Conservation (phyloP, 2,329 filamentous ascomycete genomes). For the Trichoderma gracile region DNA sequence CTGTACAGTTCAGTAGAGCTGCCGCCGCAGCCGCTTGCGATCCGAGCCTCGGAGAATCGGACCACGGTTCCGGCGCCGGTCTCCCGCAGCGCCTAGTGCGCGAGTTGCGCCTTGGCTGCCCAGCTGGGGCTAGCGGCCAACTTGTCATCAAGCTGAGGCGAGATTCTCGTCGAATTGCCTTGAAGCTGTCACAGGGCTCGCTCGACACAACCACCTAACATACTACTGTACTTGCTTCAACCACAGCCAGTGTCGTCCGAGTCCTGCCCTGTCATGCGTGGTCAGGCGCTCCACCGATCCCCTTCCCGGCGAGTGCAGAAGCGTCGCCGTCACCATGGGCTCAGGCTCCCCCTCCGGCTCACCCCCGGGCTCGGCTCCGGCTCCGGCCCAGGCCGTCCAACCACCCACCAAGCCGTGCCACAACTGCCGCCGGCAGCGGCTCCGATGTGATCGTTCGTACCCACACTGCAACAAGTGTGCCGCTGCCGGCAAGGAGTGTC, state of each 20-base stretch:
- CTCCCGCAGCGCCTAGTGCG: conserved; percentile 3
- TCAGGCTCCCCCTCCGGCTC: conserved; percentile 10
- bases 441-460: conserved; percentile 54
- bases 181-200: too few species aligned
- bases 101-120: conserved; percentile 38
- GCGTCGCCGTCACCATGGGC: conserved; percentile 31
- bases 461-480: conserved; percentile 55
- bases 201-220: too few species aligned
- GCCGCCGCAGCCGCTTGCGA: neutral
- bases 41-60: conserved; percentile 18
- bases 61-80: conserved; percentile 2
- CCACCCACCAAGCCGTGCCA: conserved; percentile 47
- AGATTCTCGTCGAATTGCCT: neutral
- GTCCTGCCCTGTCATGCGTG: conserved; percentile 13
- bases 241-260: neutral
- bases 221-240: too few species aligned
- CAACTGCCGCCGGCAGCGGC: conserved; percentile 55
- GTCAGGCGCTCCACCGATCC: conserved; percentile 8
- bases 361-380: too few species aligned
- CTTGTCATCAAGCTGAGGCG: conserved; percentile 1
- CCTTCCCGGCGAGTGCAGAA: conserved; percentile 9
- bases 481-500: conserved; percentile 51
- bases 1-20: neutral
- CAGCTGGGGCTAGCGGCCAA: conserved; percentile 34
- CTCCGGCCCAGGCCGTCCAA: conserved; percentile 9